A percentile compares a stretch with the other conserved stretches of the same genome.
Conservation (phyloP, 148 eudicot genomes). For the Fagopyrum esculentum region DNA sequence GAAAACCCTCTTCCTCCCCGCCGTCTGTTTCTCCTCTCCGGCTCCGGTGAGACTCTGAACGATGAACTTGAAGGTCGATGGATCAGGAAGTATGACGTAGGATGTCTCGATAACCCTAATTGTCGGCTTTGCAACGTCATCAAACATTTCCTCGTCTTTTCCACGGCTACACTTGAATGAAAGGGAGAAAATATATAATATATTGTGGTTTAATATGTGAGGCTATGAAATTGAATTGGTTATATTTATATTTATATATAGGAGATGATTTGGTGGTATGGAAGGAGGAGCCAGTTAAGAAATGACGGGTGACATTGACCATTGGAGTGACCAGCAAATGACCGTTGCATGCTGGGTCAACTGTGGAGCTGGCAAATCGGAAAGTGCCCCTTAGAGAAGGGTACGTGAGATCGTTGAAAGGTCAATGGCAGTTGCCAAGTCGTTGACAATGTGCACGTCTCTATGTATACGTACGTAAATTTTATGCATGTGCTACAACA, state of each 20-base stretch:
- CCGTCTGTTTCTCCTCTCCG: background rate
- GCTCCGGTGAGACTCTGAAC: background rate
- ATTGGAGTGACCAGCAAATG: background rate
- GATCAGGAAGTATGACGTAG: background rate
- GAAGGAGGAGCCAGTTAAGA: background rate
- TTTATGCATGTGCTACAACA: too few species aligned
- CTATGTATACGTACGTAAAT: background rate
- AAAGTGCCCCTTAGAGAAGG: background rate
- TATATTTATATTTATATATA: background rate
- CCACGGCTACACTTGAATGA: background rate
- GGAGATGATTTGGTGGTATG: background rate
- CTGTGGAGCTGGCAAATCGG: background rate
- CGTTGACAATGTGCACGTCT: background rate
- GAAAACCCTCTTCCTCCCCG: background rate
- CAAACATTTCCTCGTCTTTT: background rate
- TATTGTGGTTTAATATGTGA: background rate
- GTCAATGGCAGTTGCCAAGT: background rate
- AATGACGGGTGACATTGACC: background rate
- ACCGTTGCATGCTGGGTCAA: background rate
- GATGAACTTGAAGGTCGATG: background rate
- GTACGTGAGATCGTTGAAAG: background rate
- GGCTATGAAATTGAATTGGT: too few species aligned
- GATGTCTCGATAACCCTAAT: background rate
- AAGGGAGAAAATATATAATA: too few species aligned
- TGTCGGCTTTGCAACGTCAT: background rate